Evolutionary conservation across 108 stramenopile genomes (phyloP).

Genomic region (Nitzschia sp.): DNA sequence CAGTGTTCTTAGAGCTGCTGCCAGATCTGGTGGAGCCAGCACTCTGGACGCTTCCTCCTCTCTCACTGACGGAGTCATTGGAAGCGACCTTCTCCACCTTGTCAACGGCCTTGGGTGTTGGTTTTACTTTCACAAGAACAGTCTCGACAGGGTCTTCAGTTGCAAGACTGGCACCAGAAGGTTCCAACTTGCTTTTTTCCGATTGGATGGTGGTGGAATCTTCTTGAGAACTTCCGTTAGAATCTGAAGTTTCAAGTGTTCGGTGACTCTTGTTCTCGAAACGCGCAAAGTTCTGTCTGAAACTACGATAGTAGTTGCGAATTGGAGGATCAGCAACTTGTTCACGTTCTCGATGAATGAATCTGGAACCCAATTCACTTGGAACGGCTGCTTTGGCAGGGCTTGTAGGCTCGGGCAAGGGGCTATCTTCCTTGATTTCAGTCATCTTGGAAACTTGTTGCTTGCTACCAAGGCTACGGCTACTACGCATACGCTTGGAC

Average conservation of each 20-base stretch:
- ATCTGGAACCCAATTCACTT: background rate
- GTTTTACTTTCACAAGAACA: background rate
- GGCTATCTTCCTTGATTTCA: too few species aligned
- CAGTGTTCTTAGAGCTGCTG: background rate
- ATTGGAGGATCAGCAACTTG: background rate
- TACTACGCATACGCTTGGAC: background rate
- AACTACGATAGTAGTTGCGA: background rate
- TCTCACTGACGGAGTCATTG: constrained; percentile 1
- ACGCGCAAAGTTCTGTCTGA: background rate
- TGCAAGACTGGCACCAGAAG: background rate
- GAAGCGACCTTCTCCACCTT: background rate
- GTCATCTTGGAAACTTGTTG: too few species aligned
- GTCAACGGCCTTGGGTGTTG: background rate
- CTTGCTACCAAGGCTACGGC: background rate
- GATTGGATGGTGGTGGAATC: background rate
- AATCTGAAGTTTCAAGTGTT: constrained; percentile 6
- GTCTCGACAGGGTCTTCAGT: constrained; percentile 1
- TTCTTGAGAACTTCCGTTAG: background rate
- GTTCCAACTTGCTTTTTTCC: background rate
- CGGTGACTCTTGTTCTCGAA: constrained; percentile 1
- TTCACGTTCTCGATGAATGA: background rate
- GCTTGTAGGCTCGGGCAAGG: background rate
- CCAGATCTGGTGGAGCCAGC: background rate
- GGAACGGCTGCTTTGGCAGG: background rate
- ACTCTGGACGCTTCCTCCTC: constrained; percentile 13